Conservation (phyloP, 345 rosid species). For the Populus davidiana region DNA sequence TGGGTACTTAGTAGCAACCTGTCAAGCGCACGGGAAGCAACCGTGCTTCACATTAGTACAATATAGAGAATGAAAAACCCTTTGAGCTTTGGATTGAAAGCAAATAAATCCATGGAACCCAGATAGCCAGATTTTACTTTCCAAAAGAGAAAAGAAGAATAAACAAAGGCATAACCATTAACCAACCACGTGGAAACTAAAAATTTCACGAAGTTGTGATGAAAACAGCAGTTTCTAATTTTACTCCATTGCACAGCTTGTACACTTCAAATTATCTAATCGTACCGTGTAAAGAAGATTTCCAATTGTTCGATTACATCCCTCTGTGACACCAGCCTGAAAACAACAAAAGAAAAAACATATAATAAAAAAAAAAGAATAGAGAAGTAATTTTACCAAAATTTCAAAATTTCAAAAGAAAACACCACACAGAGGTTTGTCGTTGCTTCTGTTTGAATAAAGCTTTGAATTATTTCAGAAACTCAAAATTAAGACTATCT, state of each 20-base stretch:
- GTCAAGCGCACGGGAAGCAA: constrained; percentile 2
- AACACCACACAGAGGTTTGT: neutral
- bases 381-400: neutral
- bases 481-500: neutral
- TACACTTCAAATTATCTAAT: neutral
- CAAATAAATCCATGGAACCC: neutral
- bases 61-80: neutral
- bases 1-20: constrained; percentile 88
- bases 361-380: neutral
- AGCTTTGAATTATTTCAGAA: neutral
- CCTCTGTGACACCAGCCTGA: constrained; percentile 82
- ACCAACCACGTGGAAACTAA: neutral
- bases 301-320: constrained; percentile 74
- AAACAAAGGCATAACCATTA: neutral
- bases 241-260: neutral
- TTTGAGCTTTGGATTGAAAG: neutral
- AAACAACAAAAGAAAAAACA: constrained; percentile 10
- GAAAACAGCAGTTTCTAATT: neutral
- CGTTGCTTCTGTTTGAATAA: neutral
- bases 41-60: neutral
- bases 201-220: neutral
- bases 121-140: neutral
- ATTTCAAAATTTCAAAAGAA: neutral
- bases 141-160: neutral
- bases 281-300: constrained; percentile 81